Conservation (phyloP, 306 rosid species). For the Begonia loranthoides region DNA sequence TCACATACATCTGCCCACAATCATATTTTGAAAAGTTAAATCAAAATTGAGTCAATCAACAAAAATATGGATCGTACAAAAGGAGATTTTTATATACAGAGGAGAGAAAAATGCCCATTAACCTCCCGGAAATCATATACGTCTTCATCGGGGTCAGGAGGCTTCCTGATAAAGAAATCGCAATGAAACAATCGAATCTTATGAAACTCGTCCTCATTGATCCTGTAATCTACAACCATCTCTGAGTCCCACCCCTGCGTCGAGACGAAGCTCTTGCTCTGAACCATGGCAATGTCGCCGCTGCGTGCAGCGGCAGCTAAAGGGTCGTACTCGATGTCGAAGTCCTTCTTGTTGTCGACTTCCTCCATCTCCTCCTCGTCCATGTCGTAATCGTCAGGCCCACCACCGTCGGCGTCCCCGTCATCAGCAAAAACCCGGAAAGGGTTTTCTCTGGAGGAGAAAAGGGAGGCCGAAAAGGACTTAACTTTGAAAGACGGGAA, state of each 20-base stretch:
- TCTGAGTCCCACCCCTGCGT: slow-evolving; percentile 83
- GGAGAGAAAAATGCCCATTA: neutral
- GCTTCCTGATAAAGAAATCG: slow-evolving; percentile 78
- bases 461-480: slow-evolving; percentile 11
- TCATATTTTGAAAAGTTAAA: neutral
- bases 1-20: slow-evolving; percentile 66
- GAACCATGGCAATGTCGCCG: slow-evolving; percentile 42
- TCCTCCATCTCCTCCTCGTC: slow-evolving; percentile 78
- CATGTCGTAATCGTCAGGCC: slow-evolving; percentile 73
- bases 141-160: slow-evolving; percentile 75
- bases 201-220: slow-evolving; percentile 83
- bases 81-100: neutral
- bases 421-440: slow-evolving; percentile 55
- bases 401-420: slow-evolving; percentile 44
- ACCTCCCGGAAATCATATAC: slow-evolving; percentile 96
- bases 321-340: slow-evolving; percentile 81
- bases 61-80: too few relatives aligned
- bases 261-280: slow-evolving; percentile 52
- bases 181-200: slow-evolving; percentile 66
- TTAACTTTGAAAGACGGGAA: slow-evolving; percentile 14
- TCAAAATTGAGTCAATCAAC: neutral
- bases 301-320: slow-evolving; percentile 14
- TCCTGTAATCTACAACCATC: slow-evolving; percentile 67
- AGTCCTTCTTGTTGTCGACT: slow-evolving; percentile 83
- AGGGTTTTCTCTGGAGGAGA: slow-evolving; percentile 18